Base-by-base conservation (phyloP, 2,329 filamentous ascomycete genomes). In the Leptographium radiaticola region DNA sequence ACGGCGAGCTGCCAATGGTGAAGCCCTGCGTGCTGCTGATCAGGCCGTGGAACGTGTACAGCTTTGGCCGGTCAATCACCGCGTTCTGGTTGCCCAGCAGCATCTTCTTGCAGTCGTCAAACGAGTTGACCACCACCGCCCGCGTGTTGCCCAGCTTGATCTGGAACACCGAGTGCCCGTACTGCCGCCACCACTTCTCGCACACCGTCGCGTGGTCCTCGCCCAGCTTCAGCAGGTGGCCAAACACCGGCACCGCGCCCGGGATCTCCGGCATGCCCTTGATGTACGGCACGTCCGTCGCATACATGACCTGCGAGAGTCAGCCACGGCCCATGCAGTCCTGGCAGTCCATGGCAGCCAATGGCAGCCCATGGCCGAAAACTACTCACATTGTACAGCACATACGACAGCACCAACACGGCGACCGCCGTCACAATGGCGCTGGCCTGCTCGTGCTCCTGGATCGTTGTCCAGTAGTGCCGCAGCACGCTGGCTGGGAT, bases 1-100 rank as follows among this genome's bases (percentile, higher is more conserved):
- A 93, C 0, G 87, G 87, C 0, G 86, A 89, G 0, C 87, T 89
- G 1, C 87, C 87, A 56, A 93, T 89, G 0, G 87, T 91, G 67
- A 89, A 87, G 9, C 86, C 86, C 60, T 89, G 84, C 0, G 84
- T 87, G 47, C 75, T 80, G 3, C 85, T 88, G 7, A 90, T 83
- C 4, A 90, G 83, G 8, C 78, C 86, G 67, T 90, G 87, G 67
- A 90, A 91, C 0, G 87, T 91, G 67, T 91, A 86, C 47, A 89
- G 79, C 34, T 76, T 88, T 0, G 87, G 87, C 2, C 87, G 79
- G 2, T 86, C 89, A 62, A 89, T 89, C 55, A 90, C 71, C 0
- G 86, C 77, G 0, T 86, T 87, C 62, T 89, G 86, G 61, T 91
- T 83, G 10, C 81, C 85, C 64, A 89, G 84, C 81, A 87, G 90